Evolutionary conservation across 2,329 filamentous ascomycete genomes (phyloP), one percentile per base, ranked within the genome.

Genomic region (Aureobasidium sp.): DNA sequence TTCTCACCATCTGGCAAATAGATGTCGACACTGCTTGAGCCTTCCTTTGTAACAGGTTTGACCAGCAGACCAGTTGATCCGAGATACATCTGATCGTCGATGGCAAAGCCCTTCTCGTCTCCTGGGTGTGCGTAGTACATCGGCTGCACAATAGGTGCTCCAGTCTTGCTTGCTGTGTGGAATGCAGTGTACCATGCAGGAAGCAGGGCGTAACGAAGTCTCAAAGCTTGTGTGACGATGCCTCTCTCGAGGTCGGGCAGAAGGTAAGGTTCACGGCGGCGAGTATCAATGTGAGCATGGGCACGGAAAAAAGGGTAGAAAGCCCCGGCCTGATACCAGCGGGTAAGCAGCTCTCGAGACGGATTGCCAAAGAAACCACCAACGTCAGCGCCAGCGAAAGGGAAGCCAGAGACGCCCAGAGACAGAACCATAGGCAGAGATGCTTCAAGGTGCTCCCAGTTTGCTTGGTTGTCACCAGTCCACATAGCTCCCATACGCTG

Each of bases 261-360:
- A 63, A 97, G 80, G 72, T 97, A 99, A 3, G 94, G 94, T 77
- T 99, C 94, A 58, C 94, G 88, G 29, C 94, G 88, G 50, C 94
- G 90, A 42, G 94, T 89, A 71, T 99, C 94, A 64, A 97, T 97
- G 75, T 99, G 94, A 7, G 94, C 94, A 73, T 99, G 94, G 1
- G 86, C 94, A 65, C 94, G 90, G 88, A 97, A 96, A 80, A 97
- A 99, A 8, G 94, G 94, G 74, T 97, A 97, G 80, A 96, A 99
- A 62, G 90, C 90, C 65, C 94, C 94, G 37, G 92, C 86, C 76
- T 99, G 94, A 76, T 96, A 99, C 94, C 94, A 99, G 42, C 94
- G 87, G 12, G 90, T 89, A 68, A 96, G 82, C 26, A 99, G 84
- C 64, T 99, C 93, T 71, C 92, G 92, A 69, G 89, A 89, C 0